A percentile compares a stretch with the other conserved stretches of the same genome.
Conservation (phyloP, 106 monocot genomes). For the Allium sativum region DNA sequence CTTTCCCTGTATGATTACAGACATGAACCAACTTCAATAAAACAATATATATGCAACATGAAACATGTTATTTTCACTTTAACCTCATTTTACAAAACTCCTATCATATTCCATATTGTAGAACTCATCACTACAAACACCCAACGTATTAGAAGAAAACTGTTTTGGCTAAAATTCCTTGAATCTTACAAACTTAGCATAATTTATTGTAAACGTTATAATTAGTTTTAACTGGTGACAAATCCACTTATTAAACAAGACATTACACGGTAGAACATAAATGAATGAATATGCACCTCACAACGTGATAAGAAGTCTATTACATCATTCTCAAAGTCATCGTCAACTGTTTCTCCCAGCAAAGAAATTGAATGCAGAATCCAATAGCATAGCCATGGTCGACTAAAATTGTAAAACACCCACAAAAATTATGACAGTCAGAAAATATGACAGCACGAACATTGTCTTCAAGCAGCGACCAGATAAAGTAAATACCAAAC, state of each 20-base stretch:
- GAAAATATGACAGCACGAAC: neutral
- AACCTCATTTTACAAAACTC: neutral
- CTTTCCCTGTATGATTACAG: conserved; percentile 35
- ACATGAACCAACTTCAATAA: neutral
- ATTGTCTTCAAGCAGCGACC: neutral
- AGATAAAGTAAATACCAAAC: conserved; percentile 1
- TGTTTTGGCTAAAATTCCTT: no score
- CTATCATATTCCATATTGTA: no score
- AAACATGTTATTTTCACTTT: neutral
- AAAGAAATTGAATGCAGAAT: conserved; percentile 76
- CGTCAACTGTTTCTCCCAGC: conserved; percentile 55
- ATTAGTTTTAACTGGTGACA: no score
- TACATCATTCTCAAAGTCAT: conserved; percentile 44
- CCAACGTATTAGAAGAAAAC: no score
- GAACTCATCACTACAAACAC: no score
- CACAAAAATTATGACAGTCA: neutral
- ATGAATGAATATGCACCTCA: conserved; percentile 34
- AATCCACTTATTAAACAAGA: no score
- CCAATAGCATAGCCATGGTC: conserved; percentile 99
- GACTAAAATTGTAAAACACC: conserved; percentile 26
- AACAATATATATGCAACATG: neutral
- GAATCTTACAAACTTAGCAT: no score
- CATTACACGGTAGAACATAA: no score
- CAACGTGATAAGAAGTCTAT: conserved; percentile 82
- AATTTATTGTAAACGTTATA: no score